These are phyloP conservation scores for Solanum hybrid DNA, from an alignment of 305 asterid species.

Conservation along the genomic window DNA sequence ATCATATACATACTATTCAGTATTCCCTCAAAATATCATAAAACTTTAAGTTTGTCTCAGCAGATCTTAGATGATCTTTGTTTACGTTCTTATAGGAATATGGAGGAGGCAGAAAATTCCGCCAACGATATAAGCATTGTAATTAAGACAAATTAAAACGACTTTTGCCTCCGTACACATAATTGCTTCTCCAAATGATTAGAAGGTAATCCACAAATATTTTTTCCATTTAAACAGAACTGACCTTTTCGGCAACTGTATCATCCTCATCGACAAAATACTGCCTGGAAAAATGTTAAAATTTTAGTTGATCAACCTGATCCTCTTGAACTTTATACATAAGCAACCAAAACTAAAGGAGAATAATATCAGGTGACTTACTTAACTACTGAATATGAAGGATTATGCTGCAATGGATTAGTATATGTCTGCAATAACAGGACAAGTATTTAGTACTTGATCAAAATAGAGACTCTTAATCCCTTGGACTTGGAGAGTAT, in stretches of 20 bases:
- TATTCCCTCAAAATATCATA: background rate
- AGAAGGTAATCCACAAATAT: background rate
- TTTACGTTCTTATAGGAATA: background rate
- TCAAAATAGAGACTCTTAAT: background rate
- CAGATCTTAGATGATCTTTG: background rate
- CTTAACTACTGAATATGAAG: constrained; percentile 80
- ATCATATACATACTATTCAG: background rate
- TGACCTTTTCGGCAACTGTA: constrained; percentile 65
- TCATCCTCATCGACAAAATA: constrained; percentile 80
- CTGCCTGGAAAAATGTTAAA: constrained; percentile 46
- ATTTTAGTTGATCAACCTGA: background rate
- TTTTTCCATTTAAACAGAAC: constrained; percentile 5
- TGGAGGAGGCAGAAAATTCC: background rate
- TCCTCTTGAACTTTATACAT: background rate
- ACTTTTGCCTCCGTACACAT: background rate
- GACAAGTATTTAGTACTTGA: background rate
- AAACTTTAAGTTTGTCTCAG: background rate
- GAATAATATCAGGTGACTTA: constrained; percentile 15
- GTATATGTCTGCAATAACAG: constrained; percentile 44
- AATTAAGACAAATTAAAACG: background rate
- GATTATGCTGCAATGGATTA: constrained; percentile 78
- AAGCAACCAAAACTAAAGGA: background rate
- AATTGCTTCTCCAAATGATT: background rate
- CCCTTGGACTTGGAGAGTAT: background rate
- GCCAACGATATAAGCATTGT: background rate